Percentiles rank a stretch among this genome's conserved stretches.
Conservation (phyloP, 140 eudicot genomes). For the Stevia rebaudiana region DNA sequence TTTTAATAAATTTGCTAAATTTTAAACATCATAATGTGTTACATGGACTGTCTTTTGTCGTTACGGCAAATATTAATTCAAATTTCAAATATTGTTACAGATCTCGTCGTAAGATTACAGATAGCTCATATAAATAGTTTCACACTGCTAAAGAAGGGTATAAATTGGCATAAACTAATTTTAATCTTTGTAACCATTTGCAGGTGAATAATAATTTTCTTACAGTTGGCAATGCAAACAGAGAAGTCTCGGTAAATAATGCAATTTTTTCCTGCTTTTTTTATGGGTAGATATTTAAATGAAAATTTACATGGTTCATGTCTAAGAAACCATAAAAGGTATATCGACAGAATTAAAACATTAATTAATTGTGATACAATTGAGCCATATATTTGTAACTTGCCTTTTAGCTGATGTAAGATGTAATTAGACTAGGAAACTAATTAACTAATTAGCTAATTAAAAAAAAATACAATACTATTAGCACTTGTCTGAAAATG, state of each 20-base stretch:
- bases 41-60: slow-evolving; percentile 5
- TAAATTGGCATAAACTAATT: slow-evolving; percentile 10
- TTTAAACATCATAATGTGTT: not conserved
- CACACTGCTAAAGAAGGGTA: not conserved
- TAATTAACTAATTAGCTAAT: not conserved
- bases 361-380: not conserved
- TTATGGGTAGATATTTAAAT: not conserved
- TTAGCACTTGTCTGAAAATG: not conserved
- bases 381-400: not conserved
- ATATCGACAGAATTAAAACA: not conserved
- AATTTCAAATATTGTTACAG: not conserved
- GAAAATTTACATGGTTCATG: not conserved
- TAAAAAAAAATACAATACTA: not conserved
- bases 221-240: slow-evolving; percentile 81
- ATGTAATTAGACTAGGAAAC: not conserved
- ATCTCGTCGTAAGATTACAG: not conserved
- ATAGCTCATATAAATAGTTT: not conserved
- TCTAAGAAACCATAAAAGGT: not conserved
- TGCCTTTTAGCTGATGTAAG: not conserved
- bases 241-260: slow-evolving; percentile 67
- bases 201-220: slow-evolving; percentile 98
- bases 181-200: slow-evolving; percentile 13
- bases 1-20: not conserved
- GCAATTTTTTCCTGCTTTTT: slow-evolving; percentile 9
- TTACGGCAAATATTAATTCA: slow-evolving; percentile 3